These are phyloP conservation scores for Elaphomyces granulatus DNA, from an alignment of 495 filamentous ascomycete genomes.

Conservation along the genomic window DNA sequence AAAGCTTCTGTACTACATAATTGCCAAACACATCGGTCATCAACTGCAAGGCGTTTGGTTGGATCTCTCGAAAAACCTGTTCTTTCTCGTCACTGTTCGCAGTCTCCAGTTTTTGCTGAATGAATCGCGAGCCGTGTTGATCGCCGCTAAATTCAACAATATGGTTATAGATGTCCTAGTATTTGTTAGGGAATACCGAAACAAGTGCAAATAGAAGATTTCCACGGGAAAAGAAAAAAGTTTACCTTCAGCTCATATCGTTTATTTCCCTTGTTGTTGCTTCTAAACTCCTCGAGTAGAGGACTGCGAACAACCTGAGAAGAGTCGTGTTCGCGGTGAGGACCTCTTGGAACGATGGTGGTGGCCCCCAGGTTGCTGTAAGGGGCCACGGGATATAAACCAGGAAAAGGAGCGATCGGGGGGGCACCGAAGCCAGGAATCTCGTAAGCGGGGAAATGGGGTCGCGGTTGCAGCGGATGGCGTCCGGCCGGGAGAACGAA, in stretches of 20 bases:
- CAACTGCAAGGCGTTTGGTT: constrained; percentile 65
- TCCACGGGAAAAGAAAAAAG: background rate
- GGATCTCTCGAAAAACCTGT: constrained; percentile 78
- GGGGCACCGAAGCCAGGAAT: constrained; percentile 22
- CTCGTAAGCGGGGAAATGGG: constrained; percentile 28
- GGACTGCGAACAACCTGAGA: constrained; percentile 52
- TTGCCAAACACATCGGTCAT: constrained; percentile 98
- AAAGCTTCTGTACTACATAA: constrained; percentile 96
- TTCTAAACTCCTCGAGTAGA: constrained; percentile 67
- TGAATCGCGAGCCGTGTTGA: constrained; percentile 89
- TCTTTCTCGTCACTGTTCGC: constrained; percentile 97
- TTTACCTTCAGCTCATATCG: constrained; percentile 71
- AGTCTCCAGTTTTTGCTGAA: constrained; percentile 85
- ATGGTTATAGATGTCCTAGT: constrained; percentile 73
- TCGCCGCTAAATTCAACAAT: constrained; percentile 94
- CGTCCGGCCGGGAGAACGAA: constrained; percentile 16
- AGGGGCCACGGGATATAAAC: constrained; percentile 20
- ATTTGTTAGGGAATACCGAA: constrained; percentile 5
- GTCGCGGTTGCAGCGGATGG: constrained; percentile 26
- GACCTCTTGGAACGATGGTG: constrained; percentile 31
- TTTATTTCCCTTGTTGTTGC: constrained; percentile 59
- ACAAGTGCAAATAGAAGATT: no score
- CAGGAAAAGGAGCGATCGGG: constrained; percentile 23
- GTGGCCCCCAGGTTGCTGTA: constrained; percentile 13
- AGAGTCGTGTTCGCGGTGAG: constrained; percentile 49